phyloP scores from a whole-genome alignment of 257 asterid genomes.

The Cynanchum wilfordii region DNA sequence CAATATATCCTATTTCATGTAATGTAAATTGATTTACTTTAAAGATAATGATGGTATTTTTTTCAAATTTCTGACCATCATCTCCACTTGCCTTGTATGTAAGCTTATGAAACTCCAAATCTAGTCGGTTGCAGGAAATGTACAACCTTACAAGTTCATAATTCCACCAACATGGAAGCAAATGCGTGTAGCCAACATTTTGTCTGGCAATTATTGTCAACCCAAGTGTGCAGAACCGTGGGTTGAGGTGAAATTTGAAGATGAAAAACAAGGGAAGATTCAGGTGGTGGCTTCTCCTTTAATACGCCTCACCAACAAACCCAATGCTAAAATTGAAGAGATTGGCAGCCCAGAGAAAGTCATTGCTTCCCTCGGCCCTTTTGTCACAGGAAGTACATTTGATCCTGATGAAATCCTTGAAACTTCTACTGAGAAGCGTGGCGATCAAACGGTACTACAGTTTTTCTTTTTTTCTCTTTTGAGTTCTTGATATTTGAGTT shows the following conservation, averaged over 20 bases:
- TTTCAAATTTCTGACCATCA: too few species aligned
- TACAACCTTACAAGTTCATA: constrained; percentile 90
- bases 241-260: constrained; percentile 92
- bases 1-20: too few species aligned
- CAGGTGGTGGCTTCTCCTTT: constrained; percentile 96
- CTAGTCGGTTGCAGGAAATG: constrained; percentile 94
- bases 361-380: constrained; percentile 96
- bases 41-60: too few species aligned
- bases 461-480: neutral
- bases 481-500: neutral
- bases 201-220: constrained; percentile 97
- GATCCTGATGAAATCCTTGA: constrained; percentile 89
- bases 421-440: constrained; percentile 69
- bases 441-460: constrained; percentile 67
- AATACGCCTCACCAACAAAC: constrained; percentile 88
- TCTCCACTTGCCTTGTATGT: constrained; percentile 10
- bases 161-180: constrained; percentile 97
- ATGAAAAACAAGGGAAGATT: constrained; percentile 72
- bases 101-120: constrained; percentile 70
- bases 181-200: constrained; percentile 73
- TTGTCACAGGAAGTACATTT: constrained; percentile 78
- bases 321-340: constrained; percentile 86
- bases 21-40: too few species aligned
- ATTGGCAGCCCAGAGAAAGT: constrained; percentile 84
- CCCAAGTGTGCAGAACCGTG: constrained; percentile 99